phyloP scores from a whole-genome alignment of 2,329 filamentous ascomycete species.

The Penicillium polonicum region DNA sequence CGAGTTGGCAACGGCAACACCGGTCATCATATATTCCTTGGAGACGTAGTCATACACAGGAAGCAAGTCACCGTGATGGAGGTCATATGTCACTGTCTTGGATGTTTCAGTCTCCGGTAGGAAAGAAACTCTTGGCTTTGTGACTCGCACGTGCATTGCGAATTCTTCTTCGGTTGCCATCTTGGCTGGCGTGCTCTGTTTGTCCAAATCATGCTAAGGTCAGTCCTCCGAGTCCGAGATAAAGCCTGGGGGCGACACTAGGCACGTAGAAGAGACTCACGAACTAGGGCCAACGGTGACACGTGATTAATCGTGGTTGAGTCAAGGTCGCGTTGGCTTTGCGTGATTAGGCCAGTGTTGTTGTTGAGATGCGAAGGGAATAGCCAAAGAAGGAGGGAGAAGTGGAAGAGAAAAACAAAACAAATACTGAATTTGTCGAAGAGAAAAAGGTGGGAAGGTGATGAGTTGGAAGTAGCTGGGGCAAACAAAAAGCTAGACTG shows the following conservation, averaged over 20 bases:
- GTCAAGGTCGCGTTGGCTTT: not conserved
- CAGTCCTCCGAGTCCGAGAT: not conserved
- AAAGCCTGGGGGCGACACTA: not conserved
- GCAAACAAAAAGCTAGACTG: not conserved
- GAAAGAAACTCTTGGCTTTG: not conserved
- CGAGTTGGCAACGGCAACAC: not conserved
- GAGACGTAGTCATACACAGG: not conserved
- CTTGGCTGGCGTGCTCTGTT: not conserved
- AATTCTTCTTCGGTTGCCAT: not conserved
- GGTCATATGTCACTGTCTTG: not conserved
- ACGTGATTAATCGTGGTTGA: not conserved
- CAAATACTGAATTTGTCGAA: not conserved
- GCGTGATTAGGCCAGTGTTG: too few species aligned
- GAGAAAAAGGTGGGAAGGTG: not conserved
- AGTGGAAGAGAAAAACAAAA: not conserved
- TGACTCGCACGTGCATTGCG: not conserved
- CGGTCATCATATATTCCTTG: not conserved
- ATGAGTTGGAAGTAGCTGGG: not conserved
- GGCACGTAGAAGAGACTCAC: not conserved
- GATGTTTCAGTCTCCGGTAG: slow-evolving; percentile 2
- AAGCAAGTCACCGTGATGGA: not conserved
- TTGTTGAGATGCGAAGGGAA: not conserved
- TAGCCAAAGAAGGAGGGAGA: not conserved
- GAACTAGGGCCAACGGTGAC: not conserved
- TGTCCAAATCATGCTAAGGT: not conserved